Evolutionary conservation across 202 grass and related monocot genomes (phyloP), one percentile per base, ranked within the genome.

Genomic region (Cymbopogon flexuosus): DNA sequence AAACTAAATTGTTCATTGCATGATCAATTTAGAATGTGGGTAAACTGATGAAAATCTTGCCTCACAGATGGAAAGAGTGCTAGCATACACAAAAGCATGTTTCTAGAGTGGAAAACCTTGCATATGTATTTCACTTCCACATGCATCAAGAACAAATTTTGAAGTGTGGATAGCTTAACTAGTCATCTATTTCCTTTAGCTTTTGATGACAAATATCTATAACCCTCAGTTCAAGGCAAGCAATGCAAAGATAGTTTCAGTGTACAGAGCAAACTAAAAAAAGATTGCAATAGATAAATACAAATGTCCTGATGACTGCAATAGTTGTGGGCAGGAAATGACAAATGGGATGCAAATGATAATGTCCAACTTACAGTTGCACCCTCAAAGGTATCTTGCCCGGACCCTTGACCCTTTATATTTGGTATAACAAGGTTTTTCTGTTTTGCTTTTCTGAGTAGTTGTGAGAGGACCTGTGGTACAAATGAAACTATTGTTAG

Each of bases 351-450:
- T 64, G 58, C 4, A 67, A 23, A 74, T 78, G 57, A 62, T n/a
- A 33, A 75, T 18, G 42, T 70, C 42, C 33, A 80, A 98, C 95
- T 89, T 94, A 98, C 95, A 87, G 95, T 98, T 94, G 92, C 95
- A 31, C 95, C 31, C 80, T 98, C 95, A 88, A 94, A 98, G 56
- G 68, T 88, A 82, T 98, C 95, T 88, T 93, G 92, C 72, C 63
- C 88, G 58, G 95, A 98, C 21, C 68, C 86, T 86, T 98, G 95
- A 52, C 92, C 92, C 82, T 93, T 98, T 47, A 93, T 90, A 87
- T 98, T 98, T 83, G 95, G 95, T 88, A 98, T 91, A 66, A 98
- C 92, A 84, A 98, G 95, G 65, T 94, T 91, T 87, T 67, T 98
- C 84, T 98, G 92, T 76, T 94, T 94, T 71, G 95, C 90, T 81